These are phyloP conservation scores for Cyclanthera cordifolia DNA, from an alignment of 306 rosid genomes.

Conservation along the genomic window DNA sequence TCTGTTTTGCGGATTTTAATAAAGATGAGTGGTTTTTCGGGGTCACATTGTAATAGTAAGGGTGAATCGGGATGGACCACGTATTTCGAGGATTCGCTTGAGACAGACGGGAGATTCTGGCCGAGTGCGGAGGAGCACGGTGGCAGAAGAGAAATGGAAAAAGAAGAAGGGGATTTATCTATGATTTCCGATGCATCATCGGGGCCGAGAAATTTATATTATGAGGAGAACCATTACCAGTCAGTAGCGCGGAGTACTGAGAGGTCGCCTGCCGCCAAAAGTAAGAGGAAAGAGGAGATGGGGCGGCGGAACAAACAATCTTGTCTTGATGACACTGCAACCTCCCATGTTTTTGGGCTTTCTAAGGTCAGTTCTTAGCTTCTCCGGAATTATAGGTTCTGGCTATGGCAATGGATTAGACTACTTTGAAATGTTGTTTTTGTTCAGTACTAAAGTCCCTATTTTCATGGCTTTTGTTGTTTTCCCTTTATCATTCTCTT, in stretches of 20 bases:
- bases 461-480: neutral
- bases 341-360: constrained; percentile 35
- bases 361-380: constrained; percentile 30
- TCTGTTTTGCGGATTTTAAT: too few relatives aligned
- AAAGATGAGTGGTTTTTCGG: neutral
- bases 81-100: neutral
- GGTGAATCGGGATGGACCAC: constrained; percentile 1
- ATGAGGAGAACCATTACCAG: constrained; percentile 21
- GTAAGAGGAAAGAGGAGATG: constrained; percentile 14
- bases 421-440: neutral
- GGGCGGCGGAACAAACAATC: constrained; percentile 7
- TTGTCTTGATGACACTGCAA: constrained; percentile 76
- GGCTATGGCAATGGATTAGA: neutral
- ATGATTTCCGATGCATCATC: constrained; percentile 96
- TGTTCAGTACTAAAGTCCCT: neutral
- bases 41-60: neutral
- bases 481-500: neutral
- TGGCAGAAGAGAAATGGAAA: constrained; percentile 2
- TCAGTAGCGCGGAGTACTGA: constrained; percentile 21
- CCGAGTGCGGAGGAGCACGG: neutral
- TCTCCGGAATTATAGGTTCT: neutral
- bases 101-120: neutral
- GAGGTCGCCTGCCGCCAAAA: constrained; percentile 16
- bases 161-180: constrained; percentile 50
- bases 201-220: constrained; percentile 60